A percentile compares a stretch with the other conserved stretches of the same genome.
Evolutionary conservation across 1,139 yeast genomes (phyloP).

Genomic region (Kodamaea suecica): DNA sequence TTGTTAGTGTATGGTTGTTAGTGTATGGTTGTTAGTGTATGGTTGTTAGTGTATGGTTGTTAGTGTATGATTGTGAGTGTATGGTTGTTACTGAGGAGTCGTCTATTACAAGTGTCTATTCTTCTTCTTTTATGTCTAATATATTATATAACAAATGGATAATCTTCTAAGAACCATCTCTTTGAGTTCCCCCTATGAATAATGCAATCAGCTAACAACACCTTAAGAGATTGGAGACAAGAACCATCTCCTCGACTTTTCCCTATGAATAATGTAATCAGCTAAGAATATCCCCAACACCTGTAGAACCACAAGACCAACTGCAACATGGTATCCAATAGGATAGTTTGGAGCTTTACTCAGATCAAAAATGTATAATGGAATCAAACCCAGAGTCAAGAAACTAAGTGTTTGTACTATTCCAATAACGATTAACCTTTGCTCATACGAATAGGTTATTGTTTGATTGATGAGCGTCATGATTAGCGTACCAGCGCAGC

Average conservation of each 20-base stretch:
- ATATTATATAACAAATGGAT: too few species aligned
- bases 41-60: too few species aligned
- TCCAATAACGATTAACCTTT: constrained; percentile 8
- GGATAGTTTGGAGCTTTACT: constrained; percentile 10
- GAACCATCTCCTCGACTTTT: constrained; percentile 6
- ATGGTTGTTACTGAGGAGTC: too few species aligned
- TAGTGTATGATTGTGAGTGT: too few species aligned
- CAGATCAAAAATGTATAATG: constrained; percentile 6
- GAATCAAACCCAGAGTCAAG: constrained; percentile 9
- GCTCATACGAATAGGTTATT: constrained; percentile 9
- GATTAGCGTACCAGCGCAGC: constrained; percentile 9
- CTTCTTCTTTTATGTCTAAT: too few species aligned
- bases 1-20: too few species aligned
- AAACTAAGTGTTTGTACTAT: constrained; percentile 9
- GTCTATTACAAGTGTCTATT: too few species aligned
- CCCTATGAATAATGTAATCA: constrained; percentile 2
- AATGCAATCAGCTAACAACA: background rate
- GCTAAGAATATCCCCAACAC: constrained; percentile 6
- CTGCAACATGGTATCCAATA: constrained; percentile 7
- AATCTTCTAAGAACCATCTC: too few species aligned
- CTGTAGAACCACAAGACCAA: constrained; percentile 5
- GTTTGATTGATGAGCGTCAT: constrained; percentile 11
- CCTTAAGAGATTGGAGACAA: constrained; percentile 2
- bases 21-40: too few species aligned
- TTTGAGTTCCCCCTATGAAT: too few species aligned